A percentile compares a stretch with the other conserved stretches of the same genome.
Conservation (phyloP, 2,329 filamentous ascomycete genomes). For the Aureobasidium zeae region DNA sequence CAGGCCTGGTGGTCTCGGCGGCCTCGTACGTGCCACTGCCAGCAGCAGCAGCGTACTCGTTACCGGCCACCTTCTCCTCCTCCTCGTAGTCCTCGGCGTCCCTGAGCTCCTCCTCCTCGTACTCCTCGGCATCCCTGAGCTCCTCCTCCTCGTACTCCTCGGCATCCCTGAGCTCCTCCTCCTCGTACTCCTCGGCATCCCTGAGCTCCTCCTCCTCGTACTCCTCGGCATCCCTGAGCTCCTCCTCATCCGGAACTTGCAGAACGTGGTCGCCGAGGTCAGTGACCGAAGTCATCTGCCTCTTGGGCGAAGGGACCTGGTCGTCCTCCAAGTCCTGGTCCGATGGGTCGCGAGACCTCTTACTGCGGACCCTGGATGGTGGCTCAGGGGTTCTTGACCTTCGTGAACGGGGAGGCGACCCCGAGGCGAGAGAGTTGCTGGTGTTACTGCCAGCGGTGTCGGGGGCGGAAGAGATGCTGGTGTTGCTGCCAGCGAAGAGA, state of each 20-base stretch:
- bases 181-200: slow-evolving; percentile 2
- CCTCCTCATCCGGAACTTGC: not conserved
- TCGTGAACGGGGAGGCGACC: slow-evolving; percentile 4
- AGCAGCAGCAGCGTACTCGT: slow-evolving; percentile 5
- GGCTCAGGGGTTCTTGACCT: slow-evolving; percentile 1
- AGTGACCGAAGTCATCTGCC: slow-evolving; percentile 11
- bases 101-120: slow-evolving; percentile 1
- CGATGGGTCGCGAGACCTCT: slow-evolving; percentile 12
- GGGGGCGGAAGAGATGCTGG: not conserved
- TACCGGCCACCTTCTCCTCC: not conserved
- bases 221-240: slow-evolving; percentile 3
- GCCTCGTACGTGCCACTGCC: slow-evolving; percentile 2
- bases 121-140: slow-evolving; percentile 3
- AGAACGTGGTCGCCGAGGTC: slow-evolving; percentile 1
- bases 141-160: slow-evolving; percentile 2
- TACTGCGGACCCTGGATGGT: not conserved
- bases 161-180: slow-evolving; percentile 1
- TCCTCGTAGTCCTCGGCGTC: slow-evolving; percentile 6
- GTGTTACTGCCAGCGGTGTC: not conserved
- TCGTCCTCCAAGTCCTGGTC: slow-evolving; percentile 1
- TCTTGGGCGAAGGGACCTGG: slow-evolving; percentile 10
- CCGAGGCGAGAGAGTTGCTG: slow-evolving; percentile 1
- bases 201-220: slow-evolving; percentile 2
- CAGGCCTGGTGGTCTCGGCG: slow-evolving; percentile 2
- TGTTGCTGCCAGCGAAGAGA: not conserved